phyloP scores from a whole-genome alignment of 1,139 yeast genomes.

The Yamadazyma jaroonii region DNA sequence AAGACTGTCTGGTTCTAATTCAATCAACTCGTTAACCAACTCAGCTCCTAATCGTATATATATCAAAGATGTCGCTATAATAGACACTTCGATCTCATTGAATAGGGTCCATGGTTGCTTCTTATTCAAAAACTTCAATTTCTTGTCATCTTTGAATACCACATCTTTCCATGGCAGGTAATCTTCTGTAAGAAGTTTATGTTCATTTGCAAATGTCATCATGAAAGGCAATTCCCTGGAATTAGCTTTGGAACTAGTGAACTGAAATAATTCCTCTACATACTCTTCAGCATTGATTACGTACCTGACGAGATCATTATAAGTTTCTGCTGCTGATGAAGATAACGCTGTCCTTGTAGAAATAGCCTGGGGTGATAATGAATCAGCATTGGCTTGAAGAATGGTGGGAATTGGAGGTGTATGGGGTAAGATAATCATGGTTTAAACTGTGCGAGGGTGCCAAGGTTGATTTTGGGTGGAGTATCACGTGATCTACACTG shows the following conservation, averaged over 20 bases:
- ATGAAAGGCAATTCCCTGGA: conserved; percentile 2
- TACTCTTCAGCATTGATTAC: conserved; percentile 34
- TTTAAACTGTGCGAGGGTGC: background rate
- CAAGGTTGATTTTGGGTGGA: no score
- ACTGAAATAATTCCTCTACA: conserved; percentile 23
- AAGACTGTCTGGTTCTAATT: conserved; percentile 18
- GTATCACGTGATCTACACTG: no score
- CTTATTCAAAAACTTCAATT: background rate
- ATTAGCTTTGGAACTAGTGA: conserved; percentile 4
- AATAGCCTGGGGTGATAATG: conserved; percentile 15
- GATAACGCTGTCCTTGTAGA: conserved; percentile 19
- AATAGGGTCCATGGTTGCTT: conserved; percentile 26
- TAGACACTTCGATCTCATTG: conserved; percentile 27
- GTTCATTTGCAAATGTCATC: conserved; percentile 1
- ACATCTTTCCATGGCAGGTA: conserved; percentile 12
- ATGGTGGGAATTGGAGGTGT: conserved; percentile 28
- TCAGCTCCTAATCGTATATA: conserved; percentile 38
- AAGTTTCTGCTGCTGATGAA: conserved; percentile 14
- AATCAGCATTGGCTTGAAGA: conserved; percentile 7
- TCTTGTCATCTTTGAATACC: background rate
- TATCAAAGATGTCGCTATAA: conserved; percentile 25
- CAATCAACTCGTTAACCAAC: conserved; percentile 33
- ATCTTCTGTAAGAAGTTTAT: background rate
- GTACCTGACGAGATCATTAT: conserved; percentile 31
- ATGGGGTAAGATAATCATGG: conserved; percentile 33